phyloP scores from a whole-genome alignment of 148 eudicot species.

The Vaccinium macrocarpon region DNA sequence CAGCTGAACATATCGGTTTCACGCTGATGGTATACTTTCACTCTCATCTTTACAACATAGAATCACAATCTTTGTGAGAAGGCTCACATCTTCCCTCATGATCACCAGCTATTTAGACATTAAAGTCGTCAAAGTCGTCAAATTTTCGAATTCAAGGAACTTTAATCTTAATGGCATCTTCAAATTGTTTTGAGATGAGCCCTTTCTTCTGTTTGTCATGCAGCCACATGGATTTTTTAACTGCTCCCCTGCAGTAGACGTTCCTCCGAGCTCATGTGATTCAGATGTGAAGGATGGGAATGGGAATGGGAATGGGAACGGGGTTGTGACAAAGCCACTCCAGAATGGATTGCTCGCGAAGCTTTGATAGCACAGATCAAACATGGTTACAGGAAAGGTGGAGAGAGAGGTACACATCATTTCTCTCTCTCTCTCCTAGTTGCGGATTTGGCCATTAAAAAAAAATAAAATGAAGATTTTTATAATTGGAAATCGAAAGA shows the following conservation, averaged over 20 bases:
- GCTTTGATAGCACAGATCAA: slow-evolving; percentile 26
- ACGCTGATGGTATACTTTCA: slow-evolving; percentile 33
- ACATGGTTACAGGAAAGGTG: background rate
- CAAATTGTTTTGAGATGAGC: background rate
- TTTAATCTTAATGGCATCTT: background rate
- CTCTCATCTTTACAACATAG: background rate
- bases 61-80: background rate
- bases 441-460: background rate
- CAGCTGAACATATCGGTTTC: slow-evolving; percentile 84
- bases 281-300: slow-evolving; percentile 46
- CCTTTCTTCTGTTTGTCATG: slow-evolving; percentile 12
- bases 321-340: slow-evolving; percentile 30
- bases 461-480: background rate
- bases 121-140: background rate
- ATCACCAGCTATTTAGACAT: background rate
- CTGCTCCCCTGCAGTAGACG: slow-evolving; percentile 59
- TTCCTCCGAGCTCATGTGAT: slow-evolving; percentile 47
- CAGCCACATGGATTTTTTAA: slow-evolving; percentile 66
- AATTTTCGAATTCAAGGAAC: background rate
- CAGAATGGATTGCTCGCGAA: slow-evolving; percentile 35
- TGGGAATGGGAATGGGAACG: slow-evolving; percentile 26
- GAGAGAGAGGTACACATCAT: background rate
- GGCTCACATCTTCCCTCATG: background rate
- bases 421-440: background rate
- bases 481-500: background rate